phyloP scores from a whole-genome alignment of 495 filamentous ascomycete species.

The Pyrenula aspistea region DNA sequence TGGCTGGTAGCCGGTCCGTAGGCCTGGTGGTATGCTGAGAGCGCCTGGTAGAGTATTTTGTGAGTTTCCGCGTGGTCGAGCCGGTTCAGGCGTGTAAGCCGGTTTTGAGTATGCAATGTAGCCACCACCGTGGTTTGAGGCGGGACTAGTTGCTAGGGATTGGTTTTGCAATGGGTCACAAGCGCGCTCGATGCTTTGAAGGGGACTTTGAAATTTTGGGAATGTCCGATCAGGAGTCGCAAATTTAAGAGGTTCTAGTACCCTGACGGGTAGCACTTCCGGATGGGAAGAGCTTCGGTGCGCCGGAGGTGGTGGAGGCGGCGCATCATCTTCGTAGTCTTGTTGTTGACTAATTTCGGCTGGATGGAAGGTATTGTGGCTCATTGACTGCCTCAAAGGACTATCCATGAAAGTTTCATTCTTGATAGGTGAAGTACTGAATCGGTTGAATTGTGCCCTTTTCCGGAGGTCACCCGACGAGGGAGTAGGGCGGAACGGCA shows the following conservation, averaged over 20 bases:
- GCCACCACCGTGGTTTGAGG: not conserved
- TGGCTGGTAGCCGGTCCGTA: constrained; percentile 60
- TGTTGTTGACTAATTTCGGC: constrained; percentile 14
- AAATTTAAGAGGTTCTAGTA: constrained; percentile 35
- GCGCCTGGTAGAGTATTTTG: not conserved
- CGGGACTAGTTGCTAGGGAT: not conserved
- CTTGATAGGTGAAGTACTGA: not conserved
- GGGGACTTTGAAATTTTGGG: constrained; percentile 10
- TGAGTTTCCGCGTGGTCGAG: not conserved
- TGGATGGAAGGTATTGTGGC: constrained; percentile 19
- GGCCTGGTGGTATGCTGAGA: constrained; percentile 42
- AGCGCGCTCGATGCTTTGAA: constrained; percentile 9
- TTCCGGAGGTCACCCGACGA: constrained; percentile 3
- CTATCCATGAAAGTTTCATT: constrained; percentile 3
- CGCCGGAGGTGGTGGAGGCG: constrained; percentile 36
- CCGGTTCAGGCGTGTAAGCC: not conserved
- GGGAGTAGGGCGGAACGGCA: not conserved
- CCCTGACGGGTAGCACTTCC: constrained; percentile 8
- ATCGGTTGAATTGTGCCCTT: not conserved
- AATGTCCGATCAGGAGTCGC: constrained; percentile 6
- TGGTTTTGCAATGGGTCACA: not conserved
- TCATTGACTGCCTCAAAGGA: constrained; percentile 7
- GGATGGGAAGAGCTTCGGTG: constrained; percentile 21
- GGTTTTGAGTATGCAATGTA: not conserved
- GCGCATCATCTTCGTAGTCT: constrained; percentile 33